Base-by-base conservation (phyloP, 352 stramenopile species). In the Phytopythium vexans region DNA sequence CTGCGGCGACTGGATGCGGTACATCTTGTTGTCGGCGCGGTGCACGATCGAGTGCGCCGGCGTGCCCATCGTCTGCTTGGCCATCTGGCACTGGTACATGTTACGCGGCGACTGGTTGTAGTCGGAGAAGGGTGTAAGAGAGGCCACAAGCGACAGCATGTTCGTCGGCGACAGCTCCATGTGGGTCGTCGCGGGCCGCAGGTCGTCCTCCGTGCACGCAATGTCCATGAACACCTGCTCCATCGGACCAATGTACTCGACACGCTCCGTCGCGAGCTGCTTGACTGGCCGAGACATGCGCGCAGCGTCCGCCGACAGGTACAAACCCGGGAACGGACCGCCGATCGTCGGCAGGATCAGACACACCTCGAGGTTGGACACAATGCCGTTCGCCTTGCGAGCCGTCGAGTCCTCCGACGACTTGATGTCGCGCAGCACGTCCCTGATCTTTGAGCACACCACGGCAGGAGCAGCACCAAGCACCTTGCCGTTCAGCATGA, bases 11-110 rank as follows among this genome's bases (percentile, higher is more conserved):
- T 99, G 94, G 43, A 99, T 97, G 52, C 96, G 93, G 75, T 99
- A 99, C 74, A 99, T 88, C 63, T 99, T 99, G 81, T 98, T 99
- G 71, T 99, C 97, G 8, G 94, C 82, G 54, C 97, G 88, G 67
- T 99, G 91, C 5, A 89, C 82, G 51, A 99, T 87, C 50, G 95
- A 98, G 69, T 99, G 97, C n/a, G 86, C 88, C 14, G 97, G 96
- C 21, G 97, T 99, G 38, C 97, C 97, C 97, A 99, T 99, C 3
- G 97, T 99, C 72, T 99, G 98, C 79, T 99, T 99, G 38, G 96
- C 98, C 98, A 99, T 99, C 77, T 99, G 97, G 64, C 97, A 99
- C 86, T 99, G 97, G 71, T 98, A 99, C 97, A 99, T 99, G 77
- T 99, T 99, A 70, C 97, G 82, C 38, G 98, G 98, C 31, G 86